A percentile compares a stretch with the other conserved stretches of the same genome.
These are phyloP conservation scores for Malus hybrid DNA, from an alignment of 331 rosid genomes.

Conservation along the genomic window DNA sequence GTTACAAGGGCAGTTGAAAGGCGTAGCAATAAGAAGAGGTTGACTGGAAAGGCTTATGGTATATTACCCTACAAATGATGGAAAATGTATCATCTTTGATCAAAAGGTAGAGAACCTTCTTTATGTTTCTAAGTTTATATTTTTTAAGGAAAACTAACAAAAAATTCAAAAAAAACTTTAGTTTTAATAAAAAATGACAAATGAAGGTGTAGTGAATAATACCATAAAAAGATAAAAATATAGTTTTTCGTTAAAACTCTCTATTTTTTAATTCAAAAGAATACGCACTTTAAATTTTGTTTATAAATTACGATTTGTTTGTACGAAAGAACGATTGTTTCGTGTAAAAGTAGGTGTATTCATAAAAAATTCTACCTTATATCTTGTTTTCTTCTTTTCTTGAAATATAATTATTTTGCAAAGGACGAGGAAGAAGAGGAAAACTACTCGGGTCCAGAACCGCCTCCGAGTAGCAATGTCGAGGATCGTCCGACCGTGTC, in stretches of 20 bases:
- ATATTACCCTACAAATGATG: conserved; percentile 22
- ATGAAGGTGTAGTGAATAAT: no score
- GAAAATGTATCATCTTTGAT: conserved; percentile 9
- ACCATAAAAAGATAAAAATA: no score
- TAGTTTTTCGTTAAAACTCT: no score
- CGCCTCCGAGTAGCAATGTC: conserved; percentile 3
- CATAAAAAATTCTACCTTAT: not conserved
- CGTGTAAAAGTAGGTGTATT: no score
- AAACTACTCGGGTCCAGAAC: conserved; percentile 5
- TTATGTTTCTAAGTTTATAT: not conserved
- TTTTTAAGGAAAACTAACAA: no score
- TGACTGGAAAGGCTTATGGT: conserved; percentile 14
- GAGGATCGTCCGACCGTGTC: conserved; percentile 7
- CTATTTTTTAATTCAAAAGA: not conserved
- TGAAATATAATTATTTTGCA: not conserved
- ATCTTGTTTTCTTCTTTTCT: not conserved
- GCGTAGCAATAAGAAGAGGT: conserved; percentile 18
- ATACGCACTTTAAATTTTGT: not conserved
- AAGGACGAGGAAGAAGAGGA: conserved; percentile 30
- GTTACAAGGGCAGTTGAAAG: conserved; percentile 13
- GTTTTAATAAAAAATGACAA: no score
- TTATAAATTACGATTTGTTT: not conserved
- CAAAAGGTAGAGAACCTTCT: conserved; percentile 27
- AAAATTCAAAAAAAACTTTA: no score
- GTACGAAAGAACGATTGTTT: not conserved